Percentiles rank a stretch among this genome's conserved stretches.
These are phyloP conservation scores for Kockiozyma suomiensis DNA, from an alignment of 805 yeast genomes.

Conservation along the genomic window DNA sequence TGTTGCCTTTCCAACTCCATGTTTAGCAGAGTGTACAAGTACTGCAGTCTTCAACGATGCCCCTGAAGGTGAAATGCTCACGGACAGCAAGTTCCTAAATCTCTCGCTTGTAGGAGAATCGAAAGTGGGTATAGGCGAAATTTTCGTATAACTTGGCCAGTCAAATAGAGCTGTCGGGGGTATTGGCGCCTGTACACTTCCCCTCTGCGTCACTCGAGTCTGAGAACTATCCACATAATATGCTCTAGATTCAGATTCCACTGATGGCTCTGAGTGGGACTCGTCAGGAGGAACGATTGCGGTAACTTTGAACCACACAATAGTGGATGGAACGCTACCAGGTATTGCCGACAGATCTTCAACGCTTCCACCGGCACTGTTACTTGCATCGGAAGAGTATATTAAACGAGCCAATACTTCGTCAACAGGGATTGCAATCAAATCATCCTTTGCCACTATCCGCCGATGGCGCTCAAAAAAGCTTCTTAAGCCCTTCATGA, in stretches of 20 bases:
- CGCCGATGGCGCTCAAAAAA: constrained; percentile 63
- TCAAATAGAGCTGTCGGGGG: constrained; percentile 30
- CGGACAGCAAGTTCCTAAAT: constrained; percentile 10
- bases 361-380: constrained; percentile 30
- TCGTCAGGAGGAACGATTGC: constrained; percentile 45
- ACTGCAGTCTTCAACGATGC: constrained; percentile 60
- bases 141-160: constrained; percentile 37
- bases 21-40: constrained; percentile 64
- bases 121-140: constrained; percentile 40
- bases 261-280: constrained; percentile 3
- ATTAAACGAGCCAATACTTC: constrained; percentile 62
- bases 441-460: constrained; percentile 64
- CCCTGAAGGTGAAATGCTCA: constrained; percentile 47
- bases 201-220: constrained; percentile 72
- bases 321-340: constrained; percentile 63
- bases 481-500: constrained; percentile 61
- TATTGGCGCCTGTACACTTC: constrained; percentile 46
- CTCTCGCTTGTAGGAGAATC: neutral
- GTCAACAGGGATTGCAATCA: constrained; percentile 79
- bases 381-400: constrained; percentile 24
- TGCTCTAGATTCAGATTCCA: constrained; percentile 36
- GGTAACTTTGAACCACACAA: constrained; percentile 83
- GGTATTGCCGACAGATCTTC: constrained; percentile 45
- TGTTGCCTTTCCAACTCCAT: constrained; percentile 80
- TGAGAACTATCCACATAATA: constrained; percentile 65